These are phyloP conservation scores for Glycine tomentella DNA, from an alignment of 306 rosid species.

Conservation along the genomic window DNA sequence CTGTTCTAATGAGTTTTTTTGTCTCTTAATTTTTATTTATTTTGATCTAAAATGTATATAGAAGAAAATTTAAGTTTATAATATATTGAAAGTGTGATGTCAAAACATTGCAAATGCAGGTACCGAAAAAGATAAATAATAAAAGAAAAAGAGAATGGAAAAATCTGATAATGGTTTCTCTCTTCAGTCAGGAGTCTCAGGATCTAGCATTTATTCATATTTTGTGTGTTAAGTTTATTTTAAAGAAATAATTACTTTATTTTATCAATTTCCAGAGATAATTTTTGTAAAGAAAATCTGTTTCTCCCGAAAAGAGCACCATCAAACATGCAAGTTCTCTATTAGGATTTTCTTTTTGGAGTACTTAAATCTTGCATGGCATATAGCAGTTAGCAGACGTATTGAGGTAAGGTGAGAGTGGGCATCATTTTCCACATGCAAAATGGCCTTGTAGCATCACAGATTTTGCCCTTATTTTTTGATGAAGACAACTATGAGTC, in stretches of 20 bases:
- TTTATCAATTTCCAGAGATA: background rate
- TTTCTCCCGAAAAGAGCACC: background rate
- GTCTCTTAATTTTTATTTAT: background rate
- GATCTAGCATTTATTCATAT: background rate
- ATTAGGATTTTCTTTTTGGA: background rate
- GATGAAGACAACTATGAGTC: background rate
- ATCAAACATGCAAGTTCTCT: background rate
- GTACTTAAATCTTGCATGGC: background rate
- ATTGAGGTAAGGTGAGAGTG: background rate
- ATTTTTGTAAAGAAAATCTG: background rate
- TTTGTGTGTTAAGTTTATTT: background rate
- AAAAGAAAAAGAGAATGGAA: background rate
- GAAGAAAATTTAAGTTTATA: background rate
- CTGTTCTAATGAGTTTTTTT: too few relatives aligned
- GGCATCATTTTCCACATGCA: conserved; percentile 7
- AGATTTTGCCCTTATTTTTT: conserved; percentile 1
- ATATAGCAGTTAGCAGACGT: background rate
- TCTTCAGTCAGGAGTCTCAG: background rate
- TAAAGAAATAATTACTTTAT: background rate
- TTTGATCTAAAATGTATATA: background rate
- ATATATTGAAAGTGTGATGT: background rate
- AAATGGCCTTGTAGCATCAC: background rate
- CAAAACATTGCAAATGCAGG: background rate
- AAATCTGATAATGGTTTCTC: background rate
- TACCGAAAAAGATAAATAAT: background rate